Evolutionary conservation across 1,139 yeast species (phyloP), one percentile per base, ranked within the genome.

Genomic region (Torulaspora globosa): DNA sequence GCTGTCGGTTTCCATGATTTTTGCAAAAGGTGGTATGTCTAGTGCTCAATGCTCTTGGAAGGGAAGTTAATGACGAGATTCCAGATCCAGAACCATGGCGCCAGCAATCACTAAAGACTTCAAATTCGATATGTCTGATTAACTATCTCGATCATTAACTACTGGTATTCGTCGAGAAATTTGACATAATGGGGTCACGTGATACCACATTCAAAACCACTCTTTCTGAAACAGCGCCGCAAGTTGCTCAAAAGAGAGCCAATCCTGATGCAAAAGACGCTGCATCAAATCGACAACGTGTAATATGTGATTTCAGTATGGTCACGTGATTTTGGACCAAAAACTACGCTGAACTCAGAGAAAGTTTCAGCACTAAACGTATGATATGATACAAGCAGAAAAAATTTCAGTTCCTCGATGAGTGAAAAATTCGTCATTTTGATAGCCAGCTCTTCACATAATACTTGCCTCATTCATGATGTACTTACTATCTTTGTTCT

Each of bases 311-410:
- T 8, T 16, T 16, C 31, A 12, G 5, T 4, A 8, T 2, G 3
- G 24, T 39, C 43, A 39, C 43, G 43, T 39, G 43, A 14, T 12
- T 11, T 34, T 29, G 46, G 39, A 10, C 54, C 38, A n/a, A 12
- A 1, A 15, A 12, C 44, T 53, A 47, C 54, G 31, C 48, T 18
- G 24, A 26, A 2, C 15, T 8, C 16, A 8, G 49, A 36, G 53
- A 49, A 48, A 34, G 14, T 43, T 18, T 31, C 19, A 26, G 50
- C 18, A 51, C 54, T 44, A 37, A 9, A 14, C 56, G 56, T 53
- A 26, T 2, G 1, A 1, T 4, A 29, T 44, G 55, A 53, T 23
- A 41, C 55, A 53, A 51, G 54, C 56, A 36, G 23, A 23, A 41
- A 39, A 43, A 41, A 39, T 39, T 47, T 48, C 48, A 37, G 10